A percentile compares a stretch with the other conserved stretches of the same genome.
phyloP scores from a whole-genome alignment of 495 filamentous ascomycete genomes.

The Xylaria flabelliformis region DNA sequence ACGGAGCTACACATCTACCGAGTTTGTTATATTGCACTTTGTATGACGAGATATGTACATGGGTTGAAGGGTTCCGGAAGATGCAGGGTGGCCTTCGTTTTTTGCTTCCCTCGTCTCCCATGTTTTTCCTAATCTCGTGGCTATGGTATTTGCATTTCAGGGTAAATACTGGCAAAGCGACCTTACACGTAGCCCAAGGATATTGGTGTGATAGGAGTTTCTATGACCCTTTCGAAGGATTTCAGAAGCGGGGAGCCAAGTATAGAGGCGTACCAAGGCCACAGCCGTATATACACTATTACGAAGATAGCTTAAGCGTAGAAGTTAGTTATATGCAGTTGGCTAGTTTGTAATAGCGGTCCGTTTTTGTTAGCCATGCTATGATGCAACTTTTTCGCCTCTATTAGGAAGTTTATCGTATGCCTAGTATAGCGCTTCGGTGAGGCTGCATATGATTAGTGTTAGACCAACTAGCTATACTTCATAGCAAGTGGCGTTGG shows the following conservation, averaged over 20 bases:
- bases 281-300: background rate
- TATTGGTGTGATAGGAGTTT: background rate
- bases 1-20: background rate
- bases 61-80: background rate
- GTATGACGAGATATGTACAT: background rate
- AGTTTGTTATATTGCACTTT: background rate
- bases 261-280: background rate
- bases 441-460: constrained; percentile 9
- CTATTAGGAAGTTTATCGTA: constrained; percentile 5
- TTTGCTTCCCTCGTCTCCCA: background rate
- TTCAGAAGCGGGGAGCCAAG: constrained; percentile 3
- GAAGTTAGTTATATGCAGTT: background rate
- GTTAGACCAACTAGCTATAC: background rate
- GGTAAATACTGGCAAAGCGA: background rate
- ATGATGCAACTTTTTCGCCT: background rate
- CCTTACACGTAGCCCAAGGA: background rate
- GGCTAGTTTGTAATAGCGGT: background rate
- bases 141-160: background rate
- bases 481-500: background rate
- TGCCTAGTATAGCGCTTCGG: background rate
- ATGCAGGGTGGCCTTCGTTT: background rate
- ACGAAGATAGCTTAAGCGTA: background rate
- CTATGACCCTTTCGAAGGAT: background rate
- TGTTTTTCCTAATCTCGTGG: background rate
- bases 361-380: background rate